Percentiles rank a stretch among this genome's conserved stretches.
These are phyloP conservation scores for Vaccinium myrtillus DNA, from an alignment of 148 eudicot genomes.

Conservation along the genomic window DNA sequence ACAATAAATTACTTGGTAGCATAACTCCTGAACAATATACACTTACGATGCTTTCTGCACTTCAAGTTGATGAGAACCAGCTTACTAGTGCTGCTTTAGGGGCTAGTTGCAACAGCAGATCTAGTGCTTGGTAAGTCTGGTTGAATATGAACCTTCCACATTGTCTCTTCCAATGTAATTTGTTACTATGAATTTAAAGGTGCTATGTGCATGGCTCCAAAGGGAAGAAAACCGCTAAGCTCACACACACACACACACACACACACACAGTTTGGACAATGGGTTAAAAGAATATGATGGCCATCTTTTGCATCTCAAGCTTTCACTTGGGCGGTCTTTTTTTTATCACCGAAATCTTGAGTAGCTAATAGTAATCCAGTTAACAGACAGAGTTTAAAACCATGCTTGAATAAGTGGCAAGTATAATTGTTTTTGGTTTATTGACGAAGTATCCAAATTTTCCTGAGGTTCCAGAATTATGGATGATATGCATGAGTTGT, in stretches of 20 bases:
- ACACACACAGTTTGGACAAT: background rate
- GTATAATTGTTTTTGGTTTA: background rate
- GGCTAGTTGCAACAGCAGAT: conserved; percentile 15
- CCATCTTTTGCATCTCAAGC: background rate
- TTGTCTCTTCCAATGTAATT: background rate
- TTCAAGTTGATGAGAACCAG: conserved; percentile 30
- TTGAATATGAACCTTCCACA: background rate
- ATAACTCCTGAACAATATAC: conserved; percentile 34
- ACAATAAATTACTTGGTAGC: conserved; percentile 43
- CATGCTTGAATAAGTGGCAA: background rate
- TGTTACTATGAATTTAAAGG: background rate
- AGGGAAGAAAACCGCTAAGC: background rate
- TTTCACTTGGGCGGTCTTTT: background rate
- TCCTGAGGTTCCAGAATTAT: background rate
- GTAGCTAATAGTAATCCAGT: background rate
- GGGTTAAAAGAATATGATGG: background rate
- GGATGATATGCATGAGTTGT: background rate
- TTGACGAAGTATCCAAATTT: background rate
- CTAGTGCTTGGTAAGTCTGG: conserved; percentile 22
- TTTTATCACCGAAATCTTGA: background rate
- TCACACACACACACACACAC: background rate
- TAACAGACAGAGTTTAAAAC: background rate
- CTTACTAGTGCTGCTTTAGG: conserved; percentile 10
- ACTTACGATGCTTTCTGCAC: conserved; percentile 32
- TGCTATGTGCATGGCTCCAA: background rate